Evolutionary conservation across 2,329 filamentous ascomycete genomes (phyloP), one percentile per base, ranked within the genome.

Genomic region (Hysterium pulicare): DNA sequence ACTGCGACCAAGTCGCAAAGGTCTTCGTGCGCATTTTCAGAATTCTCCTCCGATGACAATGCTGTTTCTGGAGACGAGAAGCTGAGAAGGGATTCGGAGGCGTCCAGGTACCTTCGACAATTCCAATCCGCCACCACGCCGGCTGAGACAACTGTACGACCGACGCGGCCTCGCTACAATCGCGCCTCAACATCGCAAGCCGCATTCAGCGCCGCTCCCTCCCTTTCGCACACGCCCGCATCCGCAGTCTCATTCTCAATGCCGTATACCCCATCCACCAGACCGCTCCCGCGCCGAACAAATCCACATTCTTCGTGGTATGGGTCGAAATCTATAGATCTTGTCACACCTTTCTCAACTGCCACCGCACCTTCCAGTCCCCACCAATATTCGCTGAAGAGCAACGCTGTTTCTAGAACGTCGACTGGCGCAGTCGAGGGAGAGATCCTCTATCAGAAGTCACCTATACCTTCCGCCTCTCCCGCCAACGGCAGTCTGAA

Each of bases 191-290:
- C 61, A 9, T 63, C 66, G 13, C 55, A 63, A 33, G 54, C 60
- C 45, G 65, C 55, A 40, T 59, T 57, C 45, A 68, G 59, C 48
- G 58, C 61, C 41, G 54, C 70, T 20, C 71, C 72, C 4, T 74
- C 71, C 13, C 61, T 74, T 35, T 68, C 67, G 22, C 69, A 74
- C 50, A 73, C 72, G 3, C 71, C 72, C 7, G 62, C 67, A 20
- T 73, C 69, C 6, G 71, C 70, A 6, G 53, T 68, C 41, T 70
- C 69, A 53, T 71, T 66, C 33, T 74, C 71, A 10, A 57, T 69
- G n/a, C 64, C 68, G 5, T 70, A 68, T 26, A 67, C 64, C 5
- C 65, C 65, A 3, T 61, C 59, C 13, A 61, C 52, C 10, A 58
- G 68, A 33, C 68, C 69, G 1, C 53, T 71, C 5, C 63, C 62